Base-by-base conservation (phyloP, 306 rosid genomes). In the Begonia fuchsioides region DNA sequence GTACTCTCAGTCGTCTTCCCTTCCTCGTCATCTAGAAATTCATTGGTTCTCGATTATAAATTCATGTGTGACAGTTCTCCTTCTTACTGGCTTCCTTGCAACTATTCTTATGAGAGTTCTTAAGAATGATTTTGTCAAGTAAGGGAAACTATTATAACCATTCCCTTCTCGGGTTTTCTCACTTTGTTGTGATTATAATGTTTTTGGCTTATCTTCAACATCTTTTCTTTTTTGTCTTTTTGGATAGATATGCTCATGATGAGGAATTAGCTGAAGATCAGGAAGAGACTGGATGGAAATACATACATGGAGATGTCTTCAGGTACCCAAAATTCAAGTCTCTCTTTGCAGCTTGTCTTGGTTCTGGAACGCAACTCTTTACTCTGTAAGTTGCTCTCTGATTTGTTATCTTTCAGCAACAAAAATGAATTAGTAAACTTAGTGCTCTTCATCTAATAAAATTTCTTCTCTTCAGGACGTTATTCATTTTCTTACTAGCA, bases 91-190 rank as follows among this genome's bases (percentile, higher is more conserved):
- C 53, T 78, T 84, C 52, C 86, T 84, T 12, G 83, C 93, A 20
- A 76, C 90, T 14, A 81, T 84, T 60, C 77, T 78, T 54, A 78
- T 84, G 90, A 72, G 93, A 51, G 90, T 88, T 44, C 90, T 83
- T 44, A 84, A 88, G 80, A 88, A 88, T 43, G 97, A 88, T 69
- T 81, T 88, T 62, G 86, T 81, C 65, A 81, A 84, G 97, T 88
- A 72, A 79, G 94, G 43, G 48, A 13, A 44, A 26, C 32, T 26
- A 7, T 26, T 26, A 26, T 26, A 2, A 26, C 32, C 32, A 26
- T 26, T 26, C 6, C 32, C 5, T 26, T 5, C 2, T 26, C 2
- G 32, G 32, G 4, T 26, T 26, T 26, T n/a, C 4, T 26, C 32
- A 1, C 32, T 26, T 26, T n/a, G n/a, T n/a, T n/a, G n/a, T n/a